Conservation (phyloP, 2,329 filamentous ascomycete species). For the Dissoconium aciculare region DNA sequence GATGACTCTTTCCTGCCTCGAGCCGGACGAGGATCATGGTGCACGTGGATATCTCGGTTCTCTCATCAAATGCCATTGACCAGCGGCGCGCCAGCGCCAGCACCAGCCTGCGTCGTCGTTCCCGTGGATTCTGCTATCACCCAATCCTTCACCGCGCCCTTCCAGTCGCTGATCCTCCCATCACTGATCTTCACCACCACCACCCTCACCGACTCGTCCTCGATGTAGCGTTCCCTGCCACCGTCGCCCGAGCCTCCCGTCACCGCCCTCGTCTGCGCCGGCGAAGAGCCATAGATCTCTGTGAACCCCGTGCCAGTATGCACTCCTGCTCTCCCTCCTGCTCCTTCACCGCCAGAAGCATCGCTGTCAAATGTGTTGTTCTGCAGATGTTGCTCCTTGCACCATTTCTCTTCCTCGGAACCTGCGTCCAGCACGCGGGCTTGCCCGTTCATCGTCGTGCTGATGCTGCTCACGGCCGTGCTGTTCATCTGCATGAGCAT, state of each 20-base stretch:
- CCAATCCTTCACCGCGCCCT: constrained; percentile 83
- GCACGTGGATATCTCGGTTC: too few relatives aligned
- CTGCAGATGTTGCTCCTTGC: constrained; percentile 66
- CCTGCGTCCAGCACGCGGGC: constrained; percentile 59
- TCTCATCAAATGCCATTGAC: constrained; percentile 6
- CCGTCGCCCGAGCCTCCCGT: constrained; percentile 25
- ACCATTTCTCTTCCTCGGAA: constrained; percentile 72
- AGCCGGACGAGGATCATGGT: too few relatives aligned
- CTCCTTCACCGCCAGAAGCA: constrained; percentile 3
- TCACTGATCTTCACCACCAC: constrained; percentile 74
- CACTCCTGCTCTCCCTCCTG: constrained; percentile 15
- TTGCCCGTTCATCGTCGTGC: constrained; percentile 81
- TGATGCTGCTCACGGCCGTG: constrained; percentile 73
- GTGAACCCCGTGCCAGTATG: too few relatives aligned
- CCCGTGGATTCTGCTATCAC: constrained; percentile 9
- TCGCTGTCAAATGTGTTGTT: constrained; percentile 54
- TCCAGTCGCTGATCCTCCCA: constrained; percentile 85
- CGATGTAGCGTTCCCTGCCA: constrained; percentile 53
- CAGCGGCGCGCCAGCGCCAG: constrained; percentile 1
- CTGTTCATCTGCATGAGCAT: constrained; percentile 86
- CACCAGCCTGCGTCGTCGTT: constrained; percentile 2
- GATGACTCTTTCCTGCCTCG: too few relatives aligned
- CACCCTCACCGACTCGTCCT: constrained; percentile 70
- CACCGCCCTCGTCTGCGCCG: constrained; percentile 9
- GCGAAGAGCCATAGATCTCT: constrained; percentile 14